Percentiles rank a stretch among this genome's conserved stretches.
phyloP scores from a whole-genome alignment of 176 grass and related monocot genomes.

The Eremochloa ophiuroides region DNA sequence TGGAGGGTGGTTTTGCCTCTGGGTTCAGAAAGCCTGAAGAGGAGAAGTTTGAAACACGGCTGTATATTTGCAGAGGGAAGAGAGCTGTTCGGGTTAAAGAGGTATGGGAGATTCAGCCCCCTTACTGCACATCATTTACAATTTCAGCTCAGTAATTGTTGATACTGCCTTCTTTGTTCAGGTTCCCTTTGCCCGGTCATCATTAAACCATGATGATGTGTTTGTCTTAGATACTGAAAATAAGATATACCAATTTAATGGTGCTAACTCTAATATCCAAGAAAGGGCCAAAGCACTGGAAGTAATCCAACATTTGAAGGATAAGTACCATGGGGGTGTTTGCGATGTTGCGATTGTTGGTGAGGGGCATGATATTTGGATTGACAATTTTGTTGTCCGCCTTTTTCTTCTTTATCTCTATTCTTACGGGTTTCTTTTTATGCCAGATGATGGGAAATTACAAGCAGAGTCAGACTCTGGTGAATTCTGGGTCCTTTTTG shows the following conservation, averaged over 20 bases:
- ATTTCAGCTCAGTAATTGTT: neutral
- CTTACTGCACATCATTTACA: conserved; percentile 4
- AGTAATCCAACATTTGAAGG: conserved; percentile 94
- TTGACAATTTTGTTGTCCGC: neutral
- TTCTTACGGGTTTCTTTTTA: conserved; percentile 24
- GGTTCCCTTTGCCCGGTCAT: conserved; percentile 94
- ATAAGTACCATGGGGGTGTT: conserved; percentile 77
- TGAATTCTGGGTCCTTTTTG: conserved; percentile 97
- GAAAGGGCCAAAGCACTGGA: conserved; percentile 97
- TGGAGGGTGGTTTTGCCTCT: conserved; percentile 98
- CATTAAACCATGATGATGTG: conserved; percentile 93
- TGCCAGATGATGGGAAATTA: conserved; percentile 89
- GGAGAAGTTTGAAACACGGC: conserved; percentile 77
- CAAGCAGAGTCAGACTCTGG: conserved; percentile 88
- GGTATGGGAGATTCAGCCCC: conserved; percentile 34
- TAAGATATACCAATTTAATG: conserved; percentile 98
- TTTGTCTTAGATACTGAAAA: conserved; percentile 88
- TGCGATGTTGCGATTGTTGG: conserved; percentile 93
- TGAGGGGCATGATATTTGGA: conserved; percentile 26
- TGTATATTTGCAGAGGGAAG: conserved; percentile 94
- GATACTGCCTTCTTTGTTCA: conserved; percentile 38
- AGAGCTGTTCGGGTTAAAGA: conserved; percentile 93
- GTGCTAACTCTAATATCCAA: conserved; percentile 97
- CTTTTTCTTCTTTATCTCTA: neutral
- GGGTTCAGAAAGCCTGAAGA: conserved; percentile 89